These are phyloP conservation scores for Pseudogymnoascus sp. DNA, from an alignment of 2,329 filamentous ascomycete species.

Conservation along the genomic window DNA sequence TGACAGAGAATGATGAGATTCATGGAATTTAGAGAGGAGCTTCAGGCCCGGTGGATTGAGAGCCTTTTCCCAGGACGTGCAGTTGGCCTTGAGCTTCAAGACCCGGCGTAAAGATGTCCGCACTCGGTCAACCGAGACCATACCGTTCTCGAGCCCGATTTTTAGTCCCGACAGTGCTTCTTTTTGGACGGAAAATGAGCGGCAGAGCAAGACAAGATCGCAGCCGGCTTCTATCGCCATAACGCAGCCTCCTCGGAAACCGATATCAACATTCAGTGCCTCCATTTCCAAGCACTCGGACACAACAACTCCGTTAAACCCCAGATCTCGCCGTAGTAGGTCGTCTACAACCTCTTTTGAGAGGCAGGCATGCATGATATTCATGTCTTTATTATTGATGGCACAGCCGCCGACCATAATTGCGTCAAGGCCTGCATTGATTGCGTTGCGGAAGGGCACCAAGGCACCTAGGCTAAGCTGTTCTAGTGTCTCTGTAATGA, in stretches of 20 bases:
- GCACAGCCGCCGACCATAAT: slow-evolving; percentile 96
- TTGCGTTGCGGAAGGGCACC: slow-evolving; percentile 84
- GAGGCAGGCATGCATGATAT: slow-evolving; percentile 89
- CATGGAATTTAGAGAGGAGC: slow-evolving; percentile 71
- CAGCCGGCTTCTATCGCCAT: slow-evolving; percentile 97
- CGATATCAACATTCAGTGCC: slow-evolving; percentile 86
- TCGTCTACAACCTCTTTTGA: slow-evolving; percentile 91
- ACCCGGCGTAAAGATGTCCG: slow-evolving; percentile 72
- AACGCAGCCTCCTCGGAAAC: slow-evolving; percentile 91
- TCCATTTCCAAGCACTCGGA: slow-evolving; percentile 97
- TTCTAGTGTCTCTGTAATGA: slow-evolving; percentile 89
- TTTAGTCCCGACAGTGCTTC: slow-evolving; percentile 88
- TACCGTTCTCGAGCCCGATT: slow-evolving; percentile 80
- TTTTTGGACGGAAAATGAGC: slow-evolving; percentile 78
- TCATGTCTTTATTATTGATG: slow-evolving; percentile 83
- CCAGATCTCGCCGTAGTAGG: slow-evolving; percentile 75
- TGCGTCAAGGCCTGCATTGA: slow-evolving; percentile 75
- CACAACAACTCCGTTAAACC: slow-evolving; percentile 85
- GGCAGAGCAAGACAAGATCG: slow-evolving; percentile 80
- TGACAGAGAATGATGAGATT: slow-evolving; percentile 71
- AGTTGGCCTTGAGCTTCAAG: slow-evolving; percentile 70
- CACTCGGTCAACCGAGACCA: slow-evolving; percentile 72
- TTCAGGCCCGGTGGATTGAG: slow-evolving; percentile 75
- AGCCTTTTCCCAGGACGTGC: slow-evolving; percentile 84
- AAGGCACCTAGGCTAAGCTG: slow-evolving; percentile 86